Conservation (phyloP, 2,329 filamentous ascomycete species). For the Colletotrichum scovillei region DNA sequence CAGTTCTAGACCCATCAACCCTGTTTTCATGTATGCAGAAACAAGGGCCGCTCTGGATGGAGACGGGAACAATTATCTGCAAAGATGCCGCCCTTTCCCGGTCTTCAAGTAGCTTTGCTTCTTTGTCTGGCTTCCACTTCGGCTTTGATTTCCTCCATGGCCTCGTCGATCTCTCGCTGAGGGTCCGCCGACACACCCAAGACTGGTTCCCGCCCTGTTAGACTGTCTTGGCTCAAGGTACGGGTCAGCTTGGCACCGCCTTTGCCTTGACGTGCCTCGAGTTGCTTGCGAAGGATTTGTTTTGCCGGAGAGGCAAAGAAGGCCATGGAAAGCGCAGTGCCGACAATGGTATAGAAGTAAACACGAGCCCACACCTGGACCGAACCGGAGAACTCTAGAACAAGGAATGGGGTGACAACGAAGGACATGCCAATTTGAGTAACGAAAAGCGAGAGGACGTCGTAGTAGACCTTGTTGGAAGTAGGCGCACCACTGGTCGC, state of each 20-base stretch:
- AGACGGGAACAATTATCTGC: not conserved
- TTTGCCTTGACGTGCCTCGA: slow-evolving; percentile 67
- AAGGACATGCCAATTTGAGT: slow-evolving; percentile 90
- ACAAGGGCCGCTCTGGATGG: not conserved
- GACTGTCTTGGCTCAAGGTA: slow-evolving; percentile 67
- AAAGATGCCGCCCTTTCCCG: not conserved
- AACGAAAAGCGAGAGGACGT: slow-evolving; percentile 77
- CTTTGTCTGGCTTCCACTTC: slow-evolving; percentile 70
- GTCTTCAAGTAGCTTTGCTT: slow-evolving; percentile 29
- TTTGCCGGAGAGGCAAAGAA: slow-evolving; percentile 88
- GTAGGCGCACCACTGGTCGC: slow-evolving; percentile 77
- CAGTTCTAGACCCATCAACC: too few species aligned
- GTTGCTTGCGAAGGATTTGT: slow-evolving; percentile 61
- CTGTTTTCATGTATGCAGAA: not conserved
- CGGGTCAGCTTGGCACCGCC: slow-evolving; percentile 59
- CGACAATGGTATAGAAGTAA: slow-evolving; percentile 86
- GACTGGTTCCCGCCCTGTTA: slow-evolving; percentile 69
- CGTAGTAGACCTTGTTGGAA: slow-evolving; percentile 85
- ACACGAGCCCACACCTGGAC: slow-evolving; percentile 84
- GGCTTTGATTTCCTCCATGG: slow-evolving; percentile 76
- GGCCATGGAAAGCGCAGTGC: slow-evolving; percentile 71
- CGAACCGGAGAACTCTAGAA: slow-evolving; percentile 79
- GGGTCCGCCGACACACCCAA: slow-evolving; percentile 85
- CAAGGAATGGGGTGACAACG: slow-evolving; percentile 83
- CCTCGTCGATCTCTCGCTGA: slow-evolving; percentile 80